These are phyloP conservation scores for Tolypocladium tropicale DNA, from an alignment of 2,329 filamentous ascomycete species.

Conservation along the genomic window DNA sequence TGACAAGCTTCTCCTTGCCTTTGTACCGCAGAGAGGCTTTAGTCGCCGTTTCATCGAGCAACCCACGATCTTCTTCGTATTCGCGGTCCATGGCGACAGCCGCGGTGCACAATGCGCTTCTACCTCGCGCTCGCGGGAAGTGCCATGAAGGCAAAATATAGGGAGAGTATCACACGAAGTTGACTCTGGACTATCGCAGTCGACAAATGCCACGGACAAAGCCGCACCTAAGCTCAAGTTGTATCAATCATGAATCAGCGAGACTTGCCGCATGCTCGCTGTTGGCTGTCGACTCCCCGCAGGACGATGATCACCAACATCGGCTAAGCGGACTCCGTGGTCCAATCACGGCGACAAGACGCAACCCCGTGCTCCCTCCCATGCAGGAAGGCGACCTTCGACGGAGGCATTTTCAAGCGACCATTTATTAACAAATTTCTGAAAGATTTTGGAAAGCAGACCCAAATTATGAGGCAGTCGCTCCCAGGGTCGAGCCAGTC, in stretches of 20 bases:
- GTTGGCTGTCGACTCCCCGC: background rate
- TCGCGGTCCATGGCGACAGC: background rate
- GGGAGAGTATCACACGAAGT: background rate
- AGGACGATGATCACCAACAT: background rate
- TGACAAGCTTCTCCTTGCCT: background rate
- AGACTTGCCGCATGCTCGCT: background rate
- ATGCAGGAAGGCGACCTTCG: no score
- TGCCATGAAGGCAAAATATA: background rate
- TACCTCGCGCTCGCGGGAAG: background rate
- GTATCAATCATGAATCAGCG: background rate
- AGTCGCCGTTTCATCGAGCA: background rate
- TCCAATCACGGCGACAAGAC: background rate
- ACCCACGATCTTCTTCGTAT: slow-evolving; percentile 1
- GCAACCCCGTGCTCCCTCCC: background rate
- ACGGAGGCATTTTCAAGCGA: no score
- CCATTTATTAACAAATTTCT: no score
- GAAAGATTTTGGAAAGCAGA: no score
- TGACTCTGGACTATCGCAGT: background rate
- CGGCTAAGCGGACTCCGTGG: background rate
- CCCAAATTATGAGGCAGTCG: no score
- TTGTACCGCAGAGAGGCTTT: background rate
- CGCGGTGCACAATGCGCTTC: background rate
- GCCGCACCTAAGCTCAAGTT: background rate
- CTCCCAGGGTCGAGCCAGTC: no score
- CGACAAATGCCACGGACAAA: background rate